Conservation (phyloP, 768 basidiomycete species). For the Artomyces pyxidatus region DNA sequence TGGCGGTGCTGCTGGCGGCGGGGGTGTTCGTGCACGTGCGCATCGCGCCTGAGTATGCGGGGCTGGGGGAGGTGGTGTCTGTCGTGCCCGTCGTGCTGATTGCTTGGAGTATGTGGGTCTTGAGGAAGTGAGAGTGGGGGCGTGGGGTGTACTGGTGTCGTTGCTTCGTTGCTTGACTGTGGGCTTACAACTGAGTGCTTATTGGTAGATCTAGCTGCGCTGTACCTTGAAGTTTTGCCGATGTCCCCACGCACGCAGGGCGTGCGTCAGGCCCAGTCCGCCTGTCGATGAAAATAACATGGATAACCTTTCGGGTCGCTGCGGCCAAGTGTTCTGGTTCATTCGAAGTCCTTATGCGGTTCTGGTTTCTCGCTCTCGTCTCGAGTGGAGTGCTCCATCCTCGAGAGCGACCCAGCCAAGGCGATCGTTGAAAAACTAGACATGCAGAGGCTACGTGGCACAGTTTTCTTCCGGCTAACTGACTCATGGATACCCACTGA, state of each 20-base stretch:
- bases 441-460: no score
- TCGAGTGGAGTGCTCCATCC: no score
- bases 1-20: constrained; percentile 40
- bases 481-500: no score
- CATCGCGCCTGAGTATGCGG: constrained; percentile 35
- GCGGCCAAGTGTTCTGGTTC: no score
- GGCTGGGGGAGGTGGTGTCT: constrained; percentile 35
- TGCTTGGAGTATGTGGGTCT: constrained; percentile 20
- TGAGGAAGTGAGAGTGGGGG: constrained; percentile 1
- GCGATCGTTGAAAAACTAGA: no score
- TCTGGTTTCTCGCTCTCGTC: no score
- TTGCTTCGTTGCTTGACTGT: background rate
- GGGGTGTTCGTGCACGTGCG: constrained; percentile 36
- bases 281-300: background rate
- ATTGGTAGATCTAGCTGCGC: background rate
- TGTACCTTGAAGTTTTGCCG: background rate
- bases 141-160: no score
- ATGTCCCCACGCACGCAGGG: background rate
- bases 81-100: constrained; percentile 33
- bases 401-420: no score
- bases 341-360: no score
- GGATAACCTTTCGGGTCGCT: background rate
- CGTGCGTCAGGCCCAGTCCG: background rate
- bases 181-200: background rate
- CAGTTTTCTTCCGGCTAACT: no score